These are phyloP conservation scores for Rutidosis leptorrhynchoides DNA, from an alignment of 129 eudicot genomes.

Conservation along the genomic window DNA sequence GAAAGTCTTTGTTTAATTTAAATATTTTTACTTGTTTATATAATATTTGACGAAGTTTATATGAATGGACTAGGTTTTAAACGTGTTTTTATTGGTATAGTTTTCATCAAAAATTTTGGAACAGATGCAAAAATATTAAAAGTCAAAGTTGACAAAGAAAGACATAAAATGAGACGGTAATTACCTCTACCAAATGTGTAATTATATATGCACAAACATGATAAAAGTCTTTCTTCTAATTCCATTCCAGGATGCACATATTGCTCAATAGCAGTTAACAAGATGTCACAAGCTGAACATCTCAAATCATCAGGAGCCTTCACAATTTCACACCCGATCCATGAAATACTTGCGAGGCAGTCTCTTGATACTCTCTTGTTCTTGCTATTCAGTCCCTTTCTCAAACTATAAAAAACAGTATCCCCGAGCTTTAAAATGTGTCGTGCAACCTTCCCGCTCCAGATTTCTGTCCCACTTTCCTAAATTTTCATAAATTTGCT, in stretches of 20 bases:
- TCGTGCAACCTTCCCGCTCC: constrained; percentile 59
- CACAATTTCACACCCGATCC: constrained; percentile 75
- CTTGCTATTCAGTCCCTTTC: constrained; percentile 62
- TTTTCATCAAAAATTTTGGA: no score
- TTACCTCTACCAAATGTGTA: constrained; percentile 82
- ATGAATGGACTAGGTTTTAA: no score
- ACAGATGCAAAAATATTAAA: no score
- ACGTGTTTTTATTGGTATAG: no score
- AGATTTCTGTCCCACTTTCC: constrained; percentile 57
- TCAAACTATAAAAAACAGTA: constrained; percentile 54
- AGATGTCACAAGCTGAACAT: constrained; percentile 65
- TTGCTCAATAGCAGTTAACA: constrained; percentile 56
- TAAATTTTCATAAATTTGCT: constrained; percentile 26
- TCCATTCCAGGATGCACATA: constrained; percentile 77
- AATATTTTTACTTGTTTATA: no score
- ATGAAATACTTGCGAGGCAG: constrained; percentile 57
- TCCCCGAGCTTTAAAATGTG: constrained; percentile 47
- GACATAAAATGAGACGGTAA: no score
- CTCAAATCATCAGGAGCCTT: constrained; percentile 57
- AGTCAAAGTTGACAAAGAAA: no score
- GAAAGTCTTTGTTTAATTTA: no score
- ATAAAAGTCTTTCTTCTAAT: constrained; percentile 80
- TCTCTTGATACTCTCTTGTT: constrained; percentile 59
- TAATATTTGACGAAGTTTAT: no score
- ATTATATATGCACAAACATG: constrained; percentile 73